Conservation (phyloP, 2,329 filamentous ascomycete genomes). For the Aurifilum marmelostoma region DNA sequence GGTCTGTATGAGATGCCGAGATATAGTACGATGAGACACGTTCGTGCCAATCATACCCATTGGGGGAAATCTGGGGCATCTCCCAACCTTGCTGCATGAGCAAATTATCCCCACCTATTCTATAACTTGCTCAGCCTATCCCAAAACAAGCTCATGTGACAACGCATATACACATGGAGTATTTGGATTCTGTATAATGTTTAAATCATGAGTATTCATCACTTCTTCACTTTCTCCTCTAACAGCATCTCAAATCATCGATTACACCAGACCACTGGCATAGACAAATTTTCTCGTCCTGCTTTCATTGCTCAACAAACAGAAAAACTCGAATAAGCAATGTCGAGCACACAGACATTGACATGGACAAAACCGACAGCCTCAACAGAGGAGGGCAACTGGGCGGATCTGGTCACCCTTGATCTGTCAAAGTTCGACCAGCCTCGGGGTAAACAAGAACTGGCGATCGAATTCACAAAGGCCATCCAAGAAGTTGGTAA, state of each 20-base stretch:
- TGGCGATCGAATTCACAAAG: constrained; percentile 33
- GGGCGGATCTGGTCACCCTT: constrained; percentile 22
- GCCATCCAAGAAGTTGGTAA: constrained; percentile 21
- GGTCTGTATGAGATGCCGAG: background rate
- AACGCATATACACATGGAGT: background rate
- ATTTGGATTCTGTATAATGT: background rate
- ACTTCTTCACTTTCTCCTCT: background rate
- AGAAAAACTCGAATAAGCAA: background rate
- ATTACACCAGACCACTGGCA: background rate
- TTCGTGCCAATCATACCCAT: background rate
- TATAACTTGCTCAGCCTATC: constrained; percentile 16
- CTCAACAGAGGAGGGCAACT: constrained; percentile 12
- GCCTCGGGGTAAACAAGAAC: constrained; percentile 24
- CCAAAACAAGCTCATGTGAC: constrained; percentile 16
- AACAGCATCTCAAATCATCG: background rate
- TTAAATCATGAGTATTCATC: background rate
- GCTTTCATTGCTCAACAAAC: background rate
- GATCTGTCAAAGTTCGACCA: constrained; percentile 26
- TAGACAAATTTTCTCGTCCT: background rate
- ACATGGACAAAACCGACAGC: constrained; percentile 14
- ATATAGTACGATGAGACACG: background rate
- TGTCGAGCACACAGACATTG: constrained; percentile 16
- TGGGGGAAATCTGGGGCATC: background rate
- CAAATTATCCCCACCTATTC: constrained; percentile 15
- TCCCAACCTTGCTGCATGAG: constrained; percentile 6